Evolutionary conservation across 495 filamentous ascomycete genomes (phyloP).

Genomic region (Xanthoparmelia taractica): DNA sequence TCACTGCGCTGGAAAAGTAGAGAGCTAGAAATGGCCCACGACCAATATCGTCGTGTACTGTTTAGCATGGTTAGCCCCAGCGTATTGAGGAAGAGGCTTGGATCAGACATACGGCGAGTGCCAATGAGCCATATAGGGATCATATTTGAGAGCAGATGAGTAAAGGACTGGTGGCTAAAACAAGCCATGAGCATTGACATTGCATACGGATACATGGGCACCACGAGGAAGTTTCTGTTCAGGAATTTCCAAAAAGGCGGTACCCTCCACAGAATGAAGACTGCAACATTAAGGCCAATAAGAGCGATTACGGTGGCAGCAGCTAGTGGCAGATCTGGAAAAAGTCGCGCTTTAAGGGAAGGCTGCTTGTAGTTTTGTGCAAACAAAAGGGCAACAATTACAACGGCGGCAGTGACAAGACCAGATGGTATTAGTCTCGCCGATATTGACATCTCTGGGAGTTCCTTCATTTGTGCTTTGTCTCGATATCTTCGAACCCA

Average conservation of each 20-base stretch:
- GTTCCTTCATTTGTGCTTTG: slow-evolving; percentile 25
- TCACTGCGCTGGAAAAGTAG: slow-evolving; percentile 59
- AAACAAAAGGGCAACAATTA: slow-evolving; percentile 47
- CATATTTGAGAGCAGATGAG: slow-evolving; percentile 70
- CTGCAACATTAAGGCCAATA: slow-evolving; percentile 53
- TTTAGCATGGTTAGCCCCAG: slow-evolving; percentile 5
- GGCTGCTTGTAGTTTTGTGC: slow-evolving; percentile 59
- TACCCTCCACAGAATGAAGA: slow-evolving; percentile 58
- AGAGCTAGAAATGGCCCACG: slow-evolving; percentile 75
- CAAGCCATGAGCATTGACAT: slow-evolving; percentile 57
- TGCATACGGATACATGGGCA: slow-evolving; percentile 60
- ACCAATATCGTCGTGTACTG: slow-evolving; percentile 80
- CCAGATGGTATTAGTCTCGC: slow-evolving; percentile 61
- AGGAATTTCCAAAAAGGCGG: slow-evolving; percentile 65
- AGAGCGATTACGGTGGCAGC: slow-evolving; percentile 67
- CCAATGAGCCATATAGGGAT: slow-evolving; percentile 51
- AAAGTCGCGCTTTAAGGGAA: slow-evolving; percentile 49
- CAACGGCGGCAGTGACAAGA: slow-evolving; percentile 42
- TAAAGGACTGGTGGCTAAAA: slow-evolving; percentile 68
- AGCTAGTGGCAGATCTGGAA: slow-evolving; percentile 66
- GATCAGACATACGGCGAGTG: slow-evolving; percentile 39
- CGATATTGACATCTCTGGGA: slow-evolving; percentile 41
- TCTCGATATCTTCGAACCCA: slow-evolving; percentile 46
- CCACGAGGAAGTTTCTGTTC: slow-evolving; percentile 69
- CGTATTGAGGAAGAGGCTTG: neutral